Conservation (phyloP, 305 asterid genomes). For the Solanum hybrid region DNA sequence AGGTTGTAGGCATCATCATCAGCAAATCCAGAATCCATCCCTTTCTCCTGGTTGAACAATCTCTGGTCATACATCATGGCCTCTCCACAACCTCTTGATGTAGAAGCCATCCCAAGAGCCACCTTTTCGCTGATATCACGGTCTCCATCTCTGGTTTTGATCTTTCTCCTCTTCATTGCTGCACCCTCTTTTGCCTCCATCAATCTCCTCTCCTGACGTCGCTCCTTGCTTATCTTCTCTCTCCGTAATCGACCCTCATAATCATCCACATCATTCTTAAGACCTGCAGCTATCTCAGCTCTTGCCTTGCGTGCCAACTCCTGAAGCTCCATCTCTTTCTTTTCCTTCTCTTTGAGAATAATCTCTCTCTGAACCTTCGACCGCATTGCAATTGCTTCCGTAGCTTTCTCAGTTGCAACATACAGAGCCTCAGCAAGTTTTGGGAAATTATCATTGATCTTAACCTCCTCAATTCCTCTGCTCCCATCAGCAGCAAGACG, state of each 20-base stretch:
- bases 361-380: constrained; percentile 86
- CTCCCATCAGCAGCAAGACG: constrained; percentile 94
- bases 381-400: constrained; percentile 78
- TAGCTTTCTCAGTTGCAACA: constrained; percentile 80
- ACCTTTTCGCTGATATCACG: background rate
- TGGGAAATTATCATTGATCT: constrained; percentile 74
- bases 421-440: constrained; percentile 65
- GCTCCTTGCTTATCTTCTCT: background rate
- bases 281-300: background rate
- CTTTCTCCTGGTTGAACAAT: constrained; percentile 84
- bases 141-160: background rate
- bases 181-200: background rate
- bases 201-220: background rate
- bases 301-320: background rate
- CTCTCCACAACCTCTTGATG: background rate
- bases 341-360: constrained; percentile 72
- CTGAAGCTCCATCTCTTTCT: background rate
- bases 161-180: background rate
- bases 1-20: constrained; percentile 64
- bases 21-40: constrained; percentile 92
- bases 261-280: background rate
- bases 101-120: background rate
- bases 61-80: constrained; percentile 72
- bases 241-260: background rate
- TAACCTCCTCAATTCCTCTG: constrained; percentile 70